These are phyloP conservation scores for Xylariaceae sp. DNA, from an alignment of 2,329 filamentous ascomycete genomes.

Conservation along the genomic window DNA sequence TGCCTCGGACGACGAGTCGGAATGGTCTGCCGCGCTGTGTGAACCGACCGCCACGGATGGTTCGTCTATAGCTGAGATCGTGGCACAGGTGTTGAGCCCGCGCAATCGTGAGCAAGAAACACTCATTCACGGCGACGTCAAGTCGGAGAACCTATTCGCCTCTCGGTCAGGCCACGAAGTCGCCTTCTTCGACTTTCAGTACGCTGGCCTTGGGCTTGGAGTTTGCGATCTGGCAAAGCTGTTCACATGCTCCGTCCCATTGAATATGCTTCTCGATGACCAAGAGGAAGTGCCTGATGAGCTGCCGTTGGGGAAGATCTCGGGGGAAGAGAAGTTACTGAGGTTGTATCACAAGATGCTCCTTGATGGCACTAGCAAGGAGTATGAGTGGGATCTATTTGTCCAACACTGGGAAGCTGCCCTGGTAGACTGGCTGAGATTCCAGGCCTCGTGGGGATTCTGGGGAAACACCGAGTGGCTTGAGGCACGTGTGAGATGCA, in stretches of 20 bases:
- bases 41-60: conserved; percentile 16
- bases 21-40: conserved; percentile 53
- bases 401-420: conserved; percentile 62
- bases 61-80: conserved; percentile 46
- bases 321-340: conserved; percentile 47
- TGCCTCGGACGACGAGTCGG: conserved; percentile 39
- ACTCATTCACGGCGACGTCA: conserved; percentile 65
- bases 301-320: conserved; percentile 39
- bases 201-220: conserved; percentile 59
- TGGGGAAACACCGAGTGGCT: conserved; percentile 59
- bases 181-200: conserved; percentile 68
- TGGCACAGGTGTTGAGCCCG: conserved; percentile 46
- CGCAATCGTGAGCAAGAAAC: conserved; percentile 42
- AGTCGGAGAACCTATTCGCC: conserved; percentile 65
- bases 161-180: conserved; percentile 43
- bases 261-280: conserved; percentile 42
- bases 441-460: conserved; percentile 58
- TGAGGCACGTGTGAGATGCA: conserved; percentile 47
- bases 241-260: conserved; percentile 61
- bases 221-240: conserved; percentile 64
- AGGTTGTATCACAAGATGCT: conserved; percentile 42
- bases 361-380: conserved; percentile 20
- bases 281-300: conserved; percentile 28
- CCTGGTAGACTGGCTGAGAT: conserved; percentile 62
- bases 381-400: conserved; percentile 52